Base-by-base conservation (phyloP, 805 yeast genomes). In the Kluyveromyces wickerhamii region DNA sequence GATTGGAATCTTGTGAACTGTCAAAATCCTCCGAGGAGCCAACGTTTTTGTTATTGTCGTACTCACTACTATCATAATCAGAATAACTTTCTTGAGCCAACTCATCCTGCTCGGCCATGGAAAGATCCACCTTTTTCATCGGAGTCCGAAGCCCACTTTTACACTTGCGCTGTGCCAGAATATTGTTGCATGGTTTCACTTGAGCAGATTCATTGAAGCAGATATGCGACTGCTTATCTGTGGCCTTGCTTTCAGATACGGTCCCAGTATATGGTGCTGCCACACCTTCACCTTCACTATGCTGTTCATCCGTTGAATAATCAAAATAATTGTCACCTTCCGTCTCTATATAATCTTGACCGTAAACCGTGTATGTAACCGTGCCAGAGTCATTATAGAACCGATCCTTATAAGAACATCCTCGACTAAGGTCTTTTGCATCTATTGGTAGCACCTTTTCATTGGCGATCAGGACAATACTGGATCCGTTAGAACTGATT, bases 41-140 rank as follows among this genome's bases (percentile, higher is more conserved):
- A 32, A 27, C 35, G 7, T 38, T 36, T 3, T 23, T 29, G 2
- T 38, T 38, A 27, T 29, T 28, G n/a, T 37, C 36, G 10, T 31
- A 30, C 4, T 31, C 39, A 15, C 21, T 19, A 17, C 14, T 19
- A 15, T 28, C 23, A 13, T 22, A 27, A 6, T 27, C 37, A 18
- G 20, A 29, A 9, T 29, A 36, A 24, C 13, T n/a, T 10, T 24
- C 27, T 8, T 24, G 15, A 7, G 21, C 30, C 4, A 19, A 27
- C 2, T 32, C 34, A 9, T 16, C 33, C 22, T 29, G 12, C 14
- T 12, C 22, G 21, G 9, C 19, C 18, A 24, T 24, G 4, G 25
- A 18, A 17, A 12, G 17, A 21, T 21, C 15, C 14, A 14, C 25
- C 17, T 21, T 21, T 14, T 16, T 20, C 33, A 30, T 30, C 4